phyloP scores from a whole-genome alignment of 2,329 filamentous ascomycete genomes.

The Stemphylium lycopersici region DNA sequence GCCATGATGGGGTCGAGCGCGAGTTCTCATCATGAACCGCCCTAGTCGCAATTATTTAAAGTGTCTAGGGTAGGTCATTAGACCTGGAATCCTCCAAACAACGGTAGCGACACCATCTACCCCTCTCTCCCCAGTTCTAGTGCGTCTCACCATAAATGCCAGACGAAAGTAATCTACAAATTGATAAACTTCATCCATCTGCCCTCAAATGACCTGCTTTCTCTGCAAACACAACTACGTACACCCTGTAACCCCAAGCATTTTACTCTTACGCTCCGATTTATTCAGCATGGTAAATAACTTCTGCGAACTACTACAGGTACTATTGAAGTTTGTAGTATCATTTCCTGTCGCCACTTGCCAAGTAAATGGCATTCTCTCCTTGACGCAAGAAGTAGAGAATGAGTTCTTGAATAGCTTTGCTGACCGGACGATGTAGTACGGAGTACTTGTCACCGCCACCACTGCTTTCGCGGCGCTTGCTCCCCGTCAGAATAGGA shows the following conservation, averaged over 20 bases:
- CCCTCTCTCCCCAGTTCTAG: neutral
- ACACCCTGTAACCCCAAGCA: neutral
- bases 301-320: neutral
- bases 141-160: neutral
- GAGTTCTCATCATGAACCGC: neutral
- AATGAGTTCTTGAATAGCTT: neutral
- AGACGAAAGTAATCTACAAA: neutral
- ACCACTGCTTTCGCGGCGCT: constrained; percentile 1
- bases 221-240: neutral
- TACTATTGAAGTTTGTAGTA: neutral
- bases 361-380: too few species aligned
- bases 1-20: neutral
- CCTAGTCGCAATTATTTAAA: neutral
- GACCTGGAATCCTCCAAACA: neutral
- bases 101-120: constrained; percentile 1
- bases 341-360: too few species aligned
- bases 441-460: neutral
- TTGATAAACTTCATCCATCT: neutral
- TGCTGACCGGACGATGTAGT: constrained; percentile 1
- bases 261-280: neutral
- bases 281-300: constrained; percentile 4
- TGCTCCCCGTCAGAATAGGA: neutral
- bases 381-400: neutral
- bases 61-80: neutral
- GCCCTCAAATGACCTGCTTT: too few species aligned